A percentile compares a stretch with the other conserved stretches of the same genome.
Evolutionary conservation across 257 asterid species (phyloP).

Genomic region (Salvia hispanica): DNA sequence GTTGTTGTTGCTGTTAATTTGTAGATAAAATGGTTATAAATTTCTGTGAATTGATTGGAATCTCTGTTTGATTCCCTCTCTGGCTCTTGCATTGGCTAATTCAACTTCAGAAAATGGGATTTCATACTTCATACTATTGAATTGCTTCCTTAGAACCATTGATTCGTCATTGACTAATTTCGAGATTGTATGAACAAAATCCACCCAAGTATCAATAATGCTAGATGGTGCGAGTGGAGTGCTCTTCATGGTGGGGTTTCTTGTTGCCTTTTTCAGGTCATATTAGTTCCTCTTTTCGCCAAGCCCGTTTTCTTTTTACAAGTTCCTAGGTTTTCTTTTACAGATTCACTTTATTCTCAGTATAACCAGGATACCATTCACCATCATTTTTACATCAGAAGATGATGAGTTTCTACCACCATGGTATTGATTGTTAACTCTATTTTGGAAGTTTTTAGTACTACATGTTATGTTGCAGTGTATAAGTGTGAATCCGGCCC

Average conservation of each 20-base stretch:
- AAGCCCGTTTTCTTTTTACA: neutral
- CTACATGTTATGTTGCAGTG: neutral
- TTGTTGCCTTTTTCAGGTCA: constrained; percentile 15
- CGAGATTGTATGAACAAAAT: neutral
- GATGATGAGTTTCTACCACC: constrained; percentile 9
- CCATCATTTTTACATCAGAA: constrained; percentile 4
- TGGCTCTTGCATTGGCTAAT: neutral
- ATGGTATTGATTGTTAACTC: neutral
- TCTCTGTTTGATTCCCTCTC: constrained; percentile 11
- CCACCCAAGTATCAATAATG: neutral
- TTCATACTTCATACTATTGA: neutral
- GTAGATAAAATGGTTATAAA: neutral
- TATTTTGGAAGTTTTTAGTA: neutral
- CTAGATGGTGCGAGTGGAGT: neutral
- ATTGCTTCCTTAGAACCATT: neutral
- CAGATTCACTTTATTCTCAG: neutral
- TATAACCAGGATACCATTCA: constrained; percentile 6
- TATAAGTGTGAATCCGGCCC: neutral
- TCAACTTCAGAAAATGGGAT: neutral
- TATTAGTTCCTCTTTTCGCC: neutral
- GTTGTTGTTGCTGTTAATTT: neutral
- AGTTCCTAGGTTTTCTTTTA: constrained; percentile 18
- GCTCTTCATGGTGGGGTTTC: constrained; percentile 17
- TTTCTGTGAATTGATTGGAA: neutral
- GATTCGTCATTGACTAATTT: neutral